Conservation (phyloP, 768 basidiomycete species). For the Dentipellis fragilis region DNA sequence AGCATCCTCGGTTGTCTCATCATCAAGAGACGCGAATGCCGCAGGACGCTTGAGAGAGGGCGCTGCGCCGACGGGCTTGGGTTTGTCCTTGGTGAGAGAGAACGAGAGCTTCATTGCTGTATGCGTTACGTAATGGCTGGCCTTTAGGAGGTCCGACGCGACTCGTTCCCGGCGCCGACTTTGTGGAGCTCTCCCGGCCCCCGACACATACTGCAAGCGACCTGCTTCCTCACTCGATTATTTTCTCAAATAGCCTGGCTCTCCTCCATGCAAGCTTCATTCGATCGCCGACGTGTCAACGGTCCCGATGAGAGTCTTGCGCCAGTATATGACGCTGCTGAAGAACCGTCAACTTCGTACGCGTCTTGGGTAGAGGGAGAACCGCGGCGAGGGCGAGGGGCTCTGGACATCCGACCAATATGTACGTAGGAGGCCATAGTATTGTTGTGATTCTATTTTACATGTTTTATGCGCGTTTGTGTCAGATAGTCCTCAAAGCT, state of each 20-base stretch:
- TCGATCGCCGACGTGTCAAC: constrained; percentile 83
- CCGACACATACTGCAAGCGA: background rate
- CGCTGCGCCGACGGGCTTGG: constrained; percentile 45
- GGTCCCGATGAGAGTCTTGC: constrained; percentile 79
- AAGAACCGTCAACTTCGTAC: constrained; percentile 15
- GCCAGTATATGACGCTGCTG: constrained; percentile 45
- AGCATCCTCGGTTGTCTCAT: constrained; percentile 48
- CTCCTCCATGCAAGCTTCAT: constrained; percentile 32
- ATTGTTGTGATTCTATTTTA: constrained; percentile 1
- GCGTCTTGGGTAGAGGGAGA: constrained; percentile 24
- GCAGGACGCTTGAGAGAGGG: constrained; percentile 46
- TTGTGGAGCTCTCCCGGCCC: background rate
- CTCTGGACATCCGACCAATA: constrained; percentile 72
- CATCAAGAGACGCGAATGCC: constrained; percentile 53
- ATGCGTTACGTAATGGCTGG: background rate
- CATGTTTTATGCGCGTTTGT: background rate
- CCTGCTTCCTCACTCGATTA: too few species aligned
- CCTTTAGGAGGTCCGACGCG: background rate
- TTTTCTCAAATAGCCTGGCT: too few species aligned
- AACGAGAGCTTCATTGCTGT: constrained; percentile 80
- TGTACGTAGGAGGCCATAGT: constrained; percentile 40
- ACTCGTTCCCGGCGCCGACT: background rate
- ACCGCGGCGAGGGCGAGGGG: constrained; percentile 39
- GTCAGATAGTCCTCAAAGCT: constrained; percentile 65
- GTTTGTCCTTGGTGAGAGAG: constrained; percentile 47